A percentile compares a stretch with the other conserved stretches of the same genome.
phyloP scores from a whole-genome alignment of 345 rosid species.

The Eucalyptus tenuipes region DNA sequence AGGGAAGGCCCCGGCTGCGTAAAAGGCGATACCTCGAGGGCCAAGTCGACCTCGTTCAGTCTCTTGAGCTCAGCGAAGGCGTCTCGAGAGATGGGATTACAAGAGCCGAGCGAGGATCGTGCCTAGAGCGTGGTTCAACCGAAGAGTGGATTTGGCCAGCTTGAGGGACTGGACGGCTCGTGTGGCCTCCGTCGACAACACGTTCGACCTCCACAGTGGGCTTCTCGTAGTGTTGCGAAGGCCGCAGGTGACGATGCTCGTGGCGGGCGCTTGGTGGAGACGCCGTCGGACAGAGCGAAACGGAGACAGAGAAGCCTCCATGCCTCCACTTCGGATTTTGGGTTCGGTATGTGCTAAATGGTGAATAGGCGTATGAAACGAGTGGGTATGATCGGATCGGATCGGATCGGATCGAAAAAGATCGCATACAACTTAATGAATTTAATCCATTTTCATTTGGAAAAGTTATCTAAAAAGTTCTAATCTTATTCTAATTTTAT shows the following conservation, averaged over 20 bases:
- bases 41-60: conserved; percentile 35
- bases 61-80: conserved; percentile 28
- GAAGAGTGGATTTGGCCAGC: conserved; percentile 26
- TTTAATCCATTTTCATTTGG: too few relatives aligned
- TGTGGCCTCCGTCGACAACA: conserved; percentile 41
- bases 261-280: not conserved
- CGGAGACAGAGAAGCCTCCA: not conserved
- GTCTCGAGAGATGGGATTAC: conserved; percentile 37
- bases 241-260: not conserved
- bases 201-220: conserved; percentile 29
- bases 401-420: not conserved
- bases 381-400: rapidly evolving
- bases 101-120: conserved; percentile 29
- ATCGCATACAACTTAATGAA: too few relatives aligned
- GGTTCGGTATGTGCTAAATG: not conserved
- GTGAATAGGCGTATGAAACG: too few relatives aligned
- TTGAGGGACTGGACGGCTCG: conserved; percentile 40
- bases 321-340: not conserved
- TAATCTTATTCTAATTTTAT: too few relatives aligned
- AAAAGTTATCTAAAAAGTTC: too few relatives aligned
- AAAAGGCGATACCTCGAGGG: conserved; percentile 17
- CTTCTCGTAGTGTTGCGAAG: conserved; percentile 20
- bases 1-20: rapidly evolving
- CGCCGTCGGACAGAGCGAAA: not conserved
- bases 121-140: conserved; percentile 9